Conservation (phyloP, 257 asterid genomes). For the Echites panduratus region DNA sequence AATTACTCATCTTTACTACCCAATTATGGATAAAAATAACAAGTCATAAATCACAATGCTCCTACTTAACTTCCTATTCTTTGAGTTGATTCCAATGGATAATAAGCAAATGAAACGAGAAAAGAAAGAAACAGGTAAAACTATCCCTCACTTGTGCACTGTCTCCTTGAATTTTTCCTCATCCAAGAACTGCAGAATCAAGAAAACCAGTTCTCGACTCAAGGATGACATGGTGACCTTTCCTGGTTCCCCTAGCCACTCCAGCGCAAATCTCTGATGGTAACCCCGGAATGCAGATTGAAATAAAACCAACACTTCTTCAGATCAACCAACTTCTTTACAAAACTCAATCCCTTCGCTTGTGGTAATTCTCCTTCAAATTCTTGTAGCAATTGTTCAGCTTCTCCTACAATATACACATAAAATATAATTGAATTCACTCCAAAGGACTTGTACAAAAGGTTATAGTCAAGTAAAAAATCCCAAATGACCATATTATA, state of each 20-base stretch:
- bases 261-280: constrained; percentile 74
- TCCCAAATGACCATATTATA: not conserved
- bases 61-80: not conserved
- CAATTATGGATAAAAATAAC: not conserved
- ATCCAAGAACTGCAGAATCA: constrained; percentile 90
- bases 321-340: constrained; percentile 8
- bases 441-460: not conserved
- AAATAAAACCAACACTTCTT: constrained; percentile 3
- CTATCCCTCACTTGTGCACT: constrained; percentile 65
- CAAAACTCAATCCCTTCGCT: not conserved
- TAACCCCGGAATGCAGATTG: constrained; percentile 25
- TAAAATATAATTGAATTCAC: not conserved
- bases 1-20: not conserved
- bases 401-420: constrained; percentile 4
- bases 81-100: not conserved
- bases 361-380: not conserved
- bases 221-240: constrained; percentile 94
- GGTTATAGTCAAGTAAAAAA: not conserved
- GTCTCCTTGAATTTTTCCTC: constrained; percentile 97
- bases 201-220: constrained; percentile 96
- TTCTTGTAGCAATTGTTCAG: not conserved
- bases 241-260: constrained; percentile 93
- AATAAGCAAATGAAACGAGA: not conserved
- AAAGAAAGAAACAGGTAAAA: constrained; percentile 10
- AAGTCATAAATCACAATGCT: not conserved